Percentiles rank a stretch among this genome's conserved stretches.
phyloP scores from a whole-genome alignment of 352 stramenopile species.

The Phytophthora colocasiae region DNA sequence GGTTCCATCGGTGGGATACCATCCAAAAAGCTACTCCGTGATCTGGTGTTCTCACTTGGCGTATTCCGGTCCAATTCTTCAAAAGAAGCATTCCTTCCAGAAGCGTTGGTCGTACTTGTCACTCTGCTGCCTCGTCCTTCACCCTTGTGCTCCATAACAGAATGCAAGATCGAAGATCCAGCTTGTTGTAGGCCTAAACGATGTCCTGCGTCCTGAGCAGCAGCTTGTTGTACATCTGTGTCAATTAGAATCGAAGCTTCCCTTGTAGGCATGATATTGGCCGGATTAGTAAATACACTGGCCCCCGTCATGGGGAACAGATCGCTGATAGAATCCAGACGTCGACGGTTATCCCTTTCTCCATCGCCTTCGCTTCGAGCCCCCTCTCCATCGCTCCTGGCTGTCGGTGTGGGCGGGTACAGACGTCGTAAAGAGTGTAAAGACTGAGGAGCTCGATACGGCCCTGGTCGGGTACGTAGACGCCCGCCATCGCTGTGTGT shows the following conservation, averaged over 20 bases:
- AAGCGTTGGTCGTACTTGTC: conserved; percentile 27
- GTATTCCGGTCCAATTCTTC: conserved; percentile 47
- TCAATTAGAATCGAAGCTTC: conserved; percentile 84
- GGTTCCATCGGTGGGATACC: conserved; percentile 39
- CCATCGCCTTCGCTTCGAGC: conserved; percentile 16
- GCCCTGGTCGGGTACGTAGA: conserved; percentile 9
- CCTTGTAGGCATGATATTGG: conserved; percentile 77
- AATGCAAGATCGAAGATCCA: conserved; percentile 33
- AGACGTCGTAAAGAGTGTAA: conserved; percentile 30
- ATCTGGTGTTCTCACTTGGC: conserved; percentile 37
- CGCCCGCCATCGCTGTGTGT: conserved; percentile 27
- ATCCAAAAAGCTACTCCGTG: conserved; percentile 37
- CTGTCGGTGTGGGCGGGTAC: conserved; percentile 24
- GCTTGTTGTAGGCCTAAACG: conserved; percentile 25
- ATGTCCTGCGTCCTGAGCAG: conserved; percentile 28
- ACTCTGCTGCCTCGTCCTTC: conserved; percentile 26
- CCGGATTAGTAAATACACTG: conserved; percentile 73
- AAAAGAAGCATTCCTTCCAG: conserved; percentile 28
- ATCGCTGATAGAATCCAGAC: conserved; percentile 63
- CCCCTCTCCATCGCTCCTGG: conserved; percentile 23
- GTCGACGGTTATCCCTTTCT: conserved; percentile 3
- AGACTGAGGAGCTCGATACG: conserved; percentile 20
- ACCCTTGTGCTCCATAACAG: conserved; percentile 39
- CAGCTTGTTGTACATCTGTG: conserved; percentile 56
- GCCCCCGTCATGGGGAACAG: conserved; percentile 70